Evolutionary conservation across 305 asterid species (phyloP), one percentile per base, ranked within the genome.

Genomic region (Solanum hybrid): DNA sequence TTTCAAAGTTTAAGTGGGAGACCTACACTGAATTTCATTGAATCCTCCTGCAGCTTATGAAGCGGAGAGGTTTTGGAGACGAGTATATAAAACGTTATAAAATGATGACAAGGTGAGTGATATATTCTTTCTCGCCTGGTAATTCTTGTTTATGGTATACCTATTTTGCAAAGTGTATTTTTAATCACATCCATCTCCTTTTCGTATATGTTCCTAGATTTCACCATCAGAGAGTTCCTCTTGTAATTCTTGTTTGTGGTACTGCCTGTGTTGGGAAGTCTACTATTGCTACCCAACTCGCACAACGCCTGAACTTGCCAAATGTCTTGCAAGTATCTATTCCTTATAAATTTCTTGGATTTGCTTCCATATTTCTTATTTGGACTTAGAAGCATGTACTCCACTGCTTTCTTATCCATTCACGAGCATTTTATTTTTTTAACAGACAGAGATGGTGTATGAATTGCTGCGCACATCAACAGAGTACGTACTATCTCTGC

Each of bases 171-270:
- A 37, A 12, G 64, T 22, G 39, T 51, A 18, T 1, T 69, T 80
- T 39, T 12, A 81, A 81, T 24, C 67, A 39, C 33, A 24, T 12
- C 85, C 85, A 34, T 26, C 13, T 10, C 12, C 1, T 79, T 39
- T 39, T 6, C 10, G 39, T 14, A 37, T n/a, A 39, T 39, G 5
- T n/a, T 39, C 24, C 87, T 91, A 97, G 99, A 89, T 96, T 97
- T 93, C 98, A 97, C 90, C 98, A 97, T 91, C 98, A 94, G 92
- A 95, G 98, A 92, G 98, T 97, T 77, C 98, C 99, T n/a, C 91
- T 97, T 91, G 98, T 97, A 92, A 97, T 97, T 93, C 99, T 97
- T 89, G 98, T 97, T 29, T 97, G 99, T 92, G 99, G 99, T 89
- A 95, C 98, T 93, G 98, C 98, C 91, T 95, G 98, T 91, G 98